phyloP scores from a whole-genome alignment of 1,139 yeast genomes.

The Yamadazyma epiphylla region DNA sequence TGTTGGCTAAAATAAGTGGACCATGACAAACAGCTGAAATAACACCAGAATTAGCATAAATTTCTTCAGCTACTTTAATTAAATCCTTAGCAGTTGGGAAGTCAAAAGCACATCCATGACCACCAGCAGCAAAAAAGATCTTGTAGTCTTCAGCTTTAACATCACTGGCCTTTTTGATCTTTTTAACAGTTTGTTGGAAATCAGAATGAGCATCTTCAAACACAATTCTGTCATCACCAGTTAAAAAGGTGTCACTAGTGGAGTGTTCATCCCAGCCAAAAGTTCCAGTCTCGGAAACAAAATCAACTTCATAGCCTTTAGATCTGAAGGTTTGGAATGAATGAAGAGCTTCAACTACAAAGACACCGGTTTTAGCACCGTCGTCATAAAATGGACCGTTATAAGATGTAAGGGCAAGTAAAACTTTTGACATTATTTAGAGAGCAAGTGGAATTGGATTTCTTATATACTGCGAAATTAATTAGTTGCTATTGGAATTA shows the following conservation, averaged over 20 bases:
- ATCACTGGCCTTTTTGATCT: slow-evolving; percentile 41
- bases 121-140: slow-evolving; percentile 59
- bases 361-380: slow-evolving; percentile 56
- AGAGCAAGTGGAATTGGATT: too few species aligned
- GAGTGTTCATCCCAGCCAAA: slow-evolving; percentile 57
- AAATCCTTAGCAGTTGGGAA: slow-evolving; percentile 50
- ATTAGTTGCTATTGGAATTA: too few species aligned
- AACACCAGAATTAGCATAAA: slow-evolving; percentile 50
- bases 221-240: slow-evolving; percentile 38
- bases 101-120: slow-evolving; percentile 61
- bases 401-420: slow-evolving; percentile 51
- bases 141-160: slow-evolving; percentile 46
- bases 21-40: slow-evolving; percentile 69
- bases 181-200: slow-evolving; percentile 29
- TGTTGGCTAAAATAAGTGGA: slow-evolving; percentile 49
- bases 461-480: too few species aligned
- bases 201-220: slow-evolving; percentile 36
- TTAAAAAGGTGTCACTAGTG: slow-evolving; percentile 30
- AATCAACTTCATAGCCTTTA: slow-evolving; percentile 48
- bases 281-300: slow-evolving; percentile 56
- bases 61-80: slow-evolving; percentile 40
- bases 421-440: slow-evolving; percentile 31
- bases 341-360: slow-evolving; percentile 53
- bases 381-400: slow-evolving; percentile 50
- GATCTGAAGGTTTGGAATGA: slow-evolving; percentile 47